Conservation (phyloP, 768 basidiomycete species). For the Mycena vitilis region DNA sequence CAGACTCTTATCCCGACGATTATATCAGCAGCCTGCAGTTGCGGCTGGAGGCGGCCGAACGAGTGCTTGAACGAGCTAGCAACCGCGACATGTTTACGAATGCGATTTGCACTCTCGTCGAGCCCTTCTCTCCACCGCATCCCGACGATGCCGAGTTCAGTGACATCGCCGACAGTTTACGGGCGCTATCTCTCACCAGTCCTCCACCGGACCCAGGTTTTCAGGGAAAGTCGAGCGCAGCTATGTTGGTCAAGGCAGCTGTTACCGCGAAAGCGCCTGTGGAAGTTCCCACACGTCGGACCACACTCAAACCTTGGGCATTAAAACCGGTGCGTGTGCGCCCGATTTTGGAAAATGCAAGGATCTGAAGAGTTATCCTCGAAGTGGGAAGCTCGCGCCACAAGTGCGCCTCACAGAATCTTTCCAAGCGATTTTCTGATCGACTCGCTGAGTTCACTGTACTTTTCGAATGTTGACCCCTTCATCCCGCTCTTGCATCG, state of each 20-base stretch:
- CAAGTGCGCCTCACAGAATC: not conserved
- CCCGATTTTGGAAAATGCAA: no score
- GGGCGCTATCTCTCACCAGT: slow-evolving; percentile 5
- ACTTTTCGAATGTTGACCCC: slow-evolving; percentile 56
- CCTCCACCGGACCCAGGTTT: not conserved
- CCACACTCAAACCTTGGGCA: not conserved
- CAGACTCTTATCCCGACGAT: no score
- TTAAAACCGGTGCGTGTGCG: not conserved
- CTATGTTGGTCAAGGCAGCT: not conserved
- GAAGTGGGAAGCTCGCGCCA: no score
- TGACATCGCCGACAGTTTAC: not conserved
- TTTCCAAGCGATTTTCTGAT: slow-evolving; percentile 40
- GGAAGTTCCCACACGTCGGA: not conserved
- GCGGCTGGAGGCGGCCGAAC: no score
- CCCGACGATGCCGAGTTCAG: slow-evolving; percentile 2
- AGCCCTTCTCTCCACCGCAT: not conserved
- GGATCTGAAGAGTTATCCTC: no score
- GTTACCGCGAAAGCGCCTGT: not conserved
- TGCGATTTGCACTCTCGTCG: not conserved
- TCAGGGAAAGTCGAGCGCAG: slow-evolving; percentile 21
- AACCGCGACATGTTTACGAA: no score
- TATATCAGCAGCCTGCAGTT: no score
- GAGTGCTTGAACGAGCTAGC: no score
- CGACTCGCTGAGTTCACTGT: slow-evolving; percentile 56
- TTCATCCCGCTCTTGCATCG: slow-evolving; percentile 63